phyloP scores from a whole-genome alignment of 148 eudicot genomes.

The Agrostemma githago region DNA sequence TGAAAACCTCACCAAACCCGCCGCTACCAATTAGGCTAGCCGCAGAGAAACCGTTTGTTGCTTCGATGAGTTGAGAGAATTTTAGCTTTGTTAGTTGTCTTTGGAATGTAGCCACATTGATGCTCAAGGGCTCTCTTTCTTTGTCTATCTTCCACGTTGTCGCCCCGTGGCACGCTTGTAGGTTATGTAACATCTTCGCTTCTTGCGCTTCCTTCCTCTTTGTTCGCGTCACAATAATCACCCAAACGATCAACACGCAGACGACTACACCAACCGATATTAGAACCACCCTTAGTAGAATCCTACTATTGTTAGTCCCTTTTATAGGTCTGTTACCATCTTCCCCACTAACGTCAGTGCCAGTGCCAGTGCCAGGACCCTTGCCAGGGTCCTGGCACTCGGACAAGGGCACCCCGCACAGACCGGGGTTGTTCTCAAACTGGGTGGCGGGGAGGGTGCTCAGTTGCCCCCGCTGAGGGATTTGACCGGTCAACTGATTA shows the following conservation, averaged over 20 bases:
- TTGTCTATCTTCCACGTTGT: slow-evolving; percentile 95
- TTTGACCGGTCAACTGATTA: slow-evolving; percentile 78
- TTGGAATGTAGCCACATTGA: slow-evolving; percentile 93
- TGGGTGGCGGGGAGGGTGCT: slow-evolving; percentile 94
- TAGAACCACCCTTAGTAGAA: slow-evolving; percentile 60
- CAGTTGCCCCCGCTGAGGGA: slow-evolving; percentile 82
- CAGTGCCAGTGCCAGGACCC: too few species aligned
- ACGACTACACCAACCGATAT: slow-evolving; percentile 59
- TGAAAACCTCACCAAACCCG: slow-evolving; percentile 94
- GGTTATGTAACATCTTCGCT: slow-evolving; percentile 61
- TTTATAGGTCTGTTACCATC: too few species aligned
- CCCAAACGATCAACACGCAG: slow-evolving; percentile 68
- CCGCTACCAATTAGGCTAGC: slow-evolving; percentile 89
- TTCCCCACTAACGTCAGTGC: too few species aligned
- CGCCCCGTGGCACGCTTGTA: slow-evolving; percentile 62
- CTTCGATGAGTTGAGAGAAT: slow-evolving; percentile 88
- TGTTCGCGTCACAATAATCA: slow-evolving; percentile 51
- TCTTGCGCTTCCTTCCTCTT: slow-evolving; percentile 60
- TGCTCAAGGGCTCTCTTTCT: slow-evolving; percentile 93
- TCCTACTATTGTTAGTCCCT: slow-evolving; percentile 47
- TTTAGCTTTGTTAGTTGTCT: slow-evolving; percentile 74
- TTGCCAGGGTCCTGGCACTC: slow-evolving; percentile 38
- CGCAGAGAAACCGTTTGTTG: slow-evolving; percentile 92
- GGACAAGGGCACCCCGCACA: slow-evolving; percentile 87
- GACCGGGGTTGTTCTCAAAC: slow-evolving; percentile 79